Evolutionary conservation across 176 grass and related monocot genomes (phyloP), one percentile per base, ranked within the genome.

Genomic region (Aegilops longissima): DNA sequence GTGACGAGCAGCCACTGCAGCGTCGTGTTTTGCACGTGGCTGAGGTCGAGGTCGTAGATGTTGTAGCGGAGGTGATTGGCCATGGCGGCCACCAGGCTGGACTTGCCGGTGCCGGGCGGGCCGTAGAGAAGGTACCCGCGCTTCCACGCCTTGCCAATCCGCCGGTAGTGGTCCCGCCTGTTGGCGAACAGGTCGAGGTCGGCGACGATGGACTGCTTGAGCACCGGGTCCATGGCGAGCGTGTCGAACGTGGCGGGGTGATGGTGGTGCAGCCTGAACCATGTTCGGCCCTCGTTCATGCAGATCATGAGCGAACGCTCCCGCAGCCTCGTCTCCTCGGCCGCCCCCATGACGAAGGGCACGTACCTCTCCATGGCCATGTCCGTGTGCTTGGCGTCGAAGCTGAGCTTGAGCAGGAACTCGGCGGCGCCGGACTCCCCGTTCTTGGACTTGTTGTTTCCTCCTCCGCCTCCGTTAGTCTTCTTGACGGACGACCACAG

Each of bases 81-180:
- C 87, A 88, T 88, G 80, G 87, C 80, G 27, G 87, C 87, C 5
- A 88, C 81, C 5, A 88, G 27, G 38, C 80, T 88, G 3, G 80
- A 83, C 81, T 88, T 79, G 65, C 52, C 87, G 0, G 80, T 88
- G 27, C 80, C 87, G 0, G 81, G 74, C 21, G 87, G 87, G 31
- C 87, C 87, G 16, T 73, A 49, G 2, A 92, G 90, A 1, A 92
- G 83, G 79, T 92, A 88, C 17, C 90, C 90, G 2, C 86, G 82
- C 70, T 91, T 91, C 90, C 90, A 91, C 63, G 86, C 86, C 86
- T 85, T 91, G 61, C 90, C 90, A 39, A 81, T 88, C 12, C 73
- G 47, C 0, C 63, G 73, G 73, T 83, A 88, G 80, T 88, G 77
- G 3, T 83, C 86, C 73, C 18, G 78, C 8, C 86, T 54, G 63